Evolutionary conservation across 2,329 filamentous ascomycete species (phyloP).

Genomic region (Botrytis elliptica): DNA sequence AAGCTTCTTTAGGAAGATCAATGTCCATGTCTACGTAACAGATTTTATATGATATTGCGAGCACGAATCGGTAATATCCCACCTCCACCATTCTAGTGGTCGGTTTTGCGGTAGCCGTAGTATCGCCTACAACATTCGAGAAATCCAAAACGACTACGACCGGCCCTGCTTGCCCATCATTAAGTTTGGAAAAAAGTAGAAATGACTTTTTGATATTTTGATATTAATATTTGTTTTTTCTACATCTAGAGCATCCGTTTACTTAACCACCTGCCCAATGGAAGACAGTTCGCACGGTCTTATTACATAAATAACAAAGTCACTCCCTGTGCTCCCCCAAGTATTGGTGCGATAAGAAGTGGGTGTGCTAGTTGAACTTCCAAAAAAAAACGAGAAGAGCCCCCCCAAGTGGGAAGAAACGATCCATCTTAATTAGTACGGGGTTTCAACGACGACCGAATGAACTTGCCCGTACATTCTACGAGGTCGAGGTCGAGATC

Average conservation of each 20-base stretch:
- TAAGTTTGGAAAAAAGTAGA: background rate
- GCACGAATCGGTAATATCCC: background rate
- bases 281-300: background rate
- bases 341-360: constrained; percentile 4
- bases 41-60: background rate
- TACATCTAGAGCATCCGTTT: background rate
- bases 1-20: background rate
- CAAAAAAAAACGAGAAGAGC: background rate
- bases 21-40: background rate
- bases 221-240: background rate
- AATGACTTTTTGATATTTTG: background rate
- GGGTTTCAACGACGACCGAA: background rate
- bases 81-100: background rate
- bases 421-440: background rate
- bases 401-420: background rate
- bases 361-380: background rate
- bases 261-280: background rate
- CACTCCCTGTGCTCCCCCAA: background rate
- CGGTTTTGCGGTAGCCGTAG: background rate
- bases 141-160: background rate
- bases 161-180: background rate
- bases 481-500: background rate
- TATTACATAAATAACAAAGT: constrained; percentile 8
- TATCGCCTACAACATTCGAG: constrained; percentile 5
- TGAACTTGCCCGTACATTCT: background rate